Conservation (phyloP, 2,329 filamentous ascomycete genomes). For the Exophiala phaeomuriformis region DNA sequence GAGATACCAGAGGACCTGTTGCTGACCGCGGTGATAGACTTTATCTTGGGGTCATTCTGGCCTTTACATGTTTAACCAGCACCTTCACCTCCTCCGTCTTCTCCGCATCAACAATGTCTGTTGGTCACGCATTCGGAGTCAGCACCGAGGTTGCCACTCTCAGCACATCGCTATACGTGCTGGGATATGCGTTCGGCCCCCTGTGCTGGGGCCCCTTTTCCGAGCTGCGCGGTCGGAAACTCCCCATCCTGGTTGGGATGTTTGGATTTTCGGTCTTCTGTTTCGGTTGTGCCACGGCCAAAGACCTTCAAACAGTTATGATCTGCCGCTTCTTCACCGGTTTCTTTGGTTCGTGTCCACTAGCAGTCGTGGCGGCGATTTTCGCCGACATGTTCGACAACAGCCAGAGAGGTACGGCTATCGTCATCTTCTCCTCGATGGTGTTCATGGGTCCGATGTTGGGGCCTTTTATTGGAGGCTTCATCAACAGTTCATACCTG, state of each 20-base stretch:
- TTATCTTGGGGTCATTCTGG: slow-evolving; percentile 23
- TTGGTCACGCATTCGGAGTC: slow-evolving; percentile 55
- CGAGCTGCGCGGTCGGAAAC: slow-evolving; percentile 44
- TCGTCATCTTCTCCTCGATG: slow-evolving; percentile 47
- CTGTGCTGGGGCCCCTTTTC: slow-evolving; percentile 48
- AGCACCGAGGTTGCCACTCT: slow-evolving; percentile 36
- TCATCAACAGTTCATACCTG: slow-evolving; percentile 42
- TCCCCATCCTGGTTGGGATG: slow-evolving; percentile 44
- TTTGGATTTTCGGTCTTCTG: slow-evolving; percentile 48
- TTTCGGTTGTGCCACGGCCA: slow-evolving; percentile 43
- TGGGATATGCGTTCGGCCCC: slow-evolving; percentile 45
- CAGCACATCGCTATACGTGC: slow-evolving; percentile 38
- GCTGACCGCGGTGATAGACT: slow-evolving; percentile 9
- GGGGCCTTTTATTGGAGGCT: slow-evolving; percentile 50
- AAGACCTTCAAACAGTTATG: slow-evolving; percentile 48
- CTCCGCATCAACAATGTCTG: slow-evolving; percentile 54
- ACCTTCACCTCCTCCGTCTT: slow-evolving; percentile 56
- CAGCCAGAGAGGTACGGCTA: slow-evolving; percentile 37
- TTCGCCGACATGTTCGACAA: slow-evolving; percentile 53
- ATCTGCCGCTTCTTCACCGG: slow-evolving; percentile 48
- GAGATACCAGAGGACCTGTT: not conserved
- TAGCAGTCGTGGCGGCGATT: slow-evolving; percentile 49
- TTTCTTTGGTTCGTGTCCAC: slow-evolving; percentile 48
- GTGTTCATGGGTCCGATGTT: slow-evolving; percentile 49
- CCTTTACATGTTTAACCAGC: slow-evolving; percentile 37